Percentiles rank a stretch among this genome's conserved stretches.
phyloP scores from a whole-genome alignment of 352 stramenopile genomes.

The Globisporangium rhizosaccharum region DNA sequence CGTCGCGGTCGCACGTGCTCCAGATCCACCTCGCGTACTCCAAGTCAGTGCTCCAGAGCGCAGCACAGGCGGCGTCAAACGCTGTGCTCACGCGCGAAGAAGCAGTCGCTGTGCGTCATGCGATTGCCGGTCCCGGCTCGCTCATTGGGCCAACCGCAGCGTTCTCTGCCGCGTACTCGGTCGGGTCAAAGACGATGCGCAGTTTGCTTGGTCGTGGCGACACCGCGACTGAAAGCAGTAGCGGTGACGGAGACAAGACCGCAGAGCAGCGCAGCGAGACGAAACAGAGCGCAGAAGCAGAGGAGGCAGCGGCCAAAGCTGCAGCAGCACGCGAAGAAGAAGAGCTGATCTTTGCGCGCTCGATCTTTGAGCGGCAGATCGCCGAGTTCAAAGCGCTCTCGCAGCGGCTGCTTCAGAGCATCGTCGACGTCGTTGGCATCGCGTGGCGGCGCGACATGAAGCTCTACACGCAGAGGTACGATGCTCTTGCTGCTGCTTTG shows the following conservation, averaged over 20 bases:
- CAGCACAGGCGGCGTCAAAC: constrained; percentile 36
- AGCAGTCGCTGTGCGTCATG: constrained; percentile 60
- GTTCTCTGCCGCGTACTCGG: constrained; percentile 65
- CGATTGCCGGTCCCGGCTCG: constrained; percentile 52
- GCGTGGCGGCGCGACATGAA: constrained; percentile 16
- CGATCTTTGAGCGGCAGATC: constrained; percentile 69
- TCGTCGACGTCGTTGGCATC: constrained; percentile 21
- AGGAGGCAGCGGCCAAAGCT: neutral
- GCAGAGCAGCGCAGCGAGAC: neutral
- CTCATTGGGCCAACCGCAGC: constrained; percentile 71
- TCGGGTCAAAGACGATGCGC: constrained; percentile 67
- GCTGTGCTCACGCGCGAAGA: constrained; percentile 62
- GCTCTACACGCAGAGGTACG: constrained; percentile 31
- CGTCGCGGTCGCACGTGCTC: constrained; percentile 45
- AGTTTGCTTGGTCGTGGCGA: constrained; percentile 43
- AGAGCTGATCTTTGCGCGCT: constrained; percentile 59
- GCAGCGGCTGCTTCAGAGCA: constrained; percentile 23
- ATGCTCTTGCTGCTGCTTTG: constrained; percentile 14
- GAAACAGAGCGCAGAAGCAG: neutral
- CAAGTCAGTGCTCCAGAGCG: constrained; percentile 36
- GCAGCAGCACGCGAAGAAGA: constrained; percentile 23
- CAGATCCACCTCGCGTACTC: constrained; percentile 62
- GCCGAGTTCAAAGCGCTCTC: constrained; percentile 33
- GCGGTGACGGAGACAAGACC: too few species aligned
- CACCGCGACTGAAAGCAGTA: neutral